phyloP scores from a whole-genome alignment of 2,329 filamentous ascomycete species.

The Aureobasidium vineae region DNA sequence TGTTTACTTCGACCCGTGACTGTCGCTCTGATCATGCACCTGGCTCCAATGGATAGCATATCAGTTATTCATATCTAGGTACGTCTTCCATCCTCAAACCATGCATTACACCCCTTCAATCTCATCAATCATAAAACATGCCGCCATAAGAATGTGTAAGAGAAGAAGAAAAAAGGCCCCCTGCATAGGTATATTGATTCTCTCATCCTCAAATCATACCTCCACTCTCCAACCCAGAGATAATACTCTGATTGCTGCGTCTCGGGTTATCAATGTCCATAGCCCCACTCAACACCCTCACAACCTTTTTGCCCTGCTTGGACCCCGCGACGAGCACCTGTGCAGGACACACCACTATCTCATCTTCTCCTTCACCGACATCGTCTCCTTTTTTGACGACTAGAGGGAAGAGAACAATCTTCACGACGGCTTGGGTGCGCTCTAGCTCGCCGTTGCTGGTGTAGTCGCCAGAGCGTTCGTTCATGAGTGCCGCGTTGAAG shows the following conservation, averaged over 20 bases:
- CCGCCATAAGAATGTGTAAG: background rate
- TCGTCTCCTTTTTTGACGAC: conserved; percentile 97
- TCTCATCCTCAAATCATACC: background rate
- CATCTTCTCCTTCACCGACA: conserved; percentile 79
- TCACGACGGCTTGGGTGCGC: conserved; percentile 70
- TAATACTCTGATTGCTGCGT: conserved; percentile 34
- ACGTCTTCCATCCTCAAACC: background rate
- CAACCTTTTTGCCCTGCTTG: conserved; percentile 48
- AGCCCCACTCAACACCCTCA: conserved; percentile 51
- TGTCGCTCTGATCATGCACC: too few species aligned
- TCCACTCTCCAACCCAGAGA: conserved; percentile 27
- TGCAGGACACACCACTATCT: conserved; percentile 92
- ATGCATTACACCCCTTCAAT: background rate
- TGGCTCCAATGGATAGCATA: background rate
- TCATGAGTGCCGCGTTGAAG: conserved; percentile 95
- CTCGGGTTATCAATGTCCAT: conserved; percentile 48
- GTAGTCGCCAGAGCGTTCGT: conserved; percentile 74
- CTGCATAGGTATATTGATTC: background rate
- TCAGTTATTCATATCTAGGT: background rate
- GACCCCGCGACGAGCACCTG: conserved; percentile 75
- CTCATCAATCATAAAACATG: conserved; percentile 7
- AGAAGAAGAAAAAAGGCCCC: background rate
- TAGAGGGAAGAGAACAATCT: conserved; percentile 90
- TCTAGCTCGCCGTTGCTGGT: conserved; percentile 78
- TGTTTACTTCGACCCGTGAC: too few species aligned